These are phyloP conservation scores for Volvariella volvacea DNA, from an alignment of 1,284 basidiomycete genomes.

Conservation along the genomic window DNA sequence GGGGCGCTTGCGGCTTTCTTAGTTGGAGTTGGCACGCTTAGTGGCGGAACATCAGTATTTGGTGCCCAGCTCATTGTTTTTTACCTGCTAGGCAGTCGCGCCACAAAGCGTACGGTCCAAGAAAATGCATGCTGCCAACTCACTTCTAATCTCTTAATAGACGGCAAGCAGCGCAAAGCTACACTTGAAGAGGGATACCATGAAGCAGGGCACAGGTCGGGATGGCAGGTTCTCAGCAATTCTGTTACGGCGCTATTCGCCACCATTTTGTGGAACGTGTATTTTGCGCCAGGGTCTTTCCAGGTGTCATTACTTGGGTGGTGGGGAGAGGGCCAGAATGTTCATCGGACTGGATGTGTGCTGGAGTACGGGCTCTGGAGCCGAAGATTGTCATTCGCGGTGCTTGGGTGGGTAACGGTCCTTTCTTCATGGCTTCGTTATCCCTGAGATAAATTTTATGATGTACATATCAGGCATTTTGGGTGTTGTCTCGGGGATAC, in stretches of 20 bases:
- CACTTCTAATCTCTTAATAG: slow-evolving; percentile 22
- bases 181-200: slow-evolving; percentile 76
- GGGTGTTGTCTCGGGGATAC: slow-evolving; percentile 83
- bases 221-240: slow-evolving; percentile 79
- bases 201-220: slow-evolving; percentile 63
- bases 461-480: slow-evolving; percentile 55
- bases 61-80: slow-evolving; percentile 75
- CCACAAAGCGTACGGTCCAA: slow-evolving; percentile 63
- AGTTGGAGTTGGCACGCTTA: slow-evolving; percentile 64
- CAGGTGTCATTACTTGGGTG: slow-evolving; percentile 21
- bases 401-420: slow-evolving; percentile 56
- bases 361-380: slow-evolving; percentile 48
- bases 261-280: slow-evolving; percentile 56
- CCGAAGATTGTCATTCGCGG: slow-evolving; percentile 54
- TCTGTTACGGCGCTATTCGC: slow-evolving; percentile 67
- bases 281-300: slow-evolving; percentile 39
- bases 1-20: slow-evolving; percentile 75
- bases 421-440: not conserved
- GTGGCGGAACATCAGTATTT: slow-evolving; percentile 57
- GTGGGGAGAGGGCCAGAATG: slow-evolving; percentile 14
- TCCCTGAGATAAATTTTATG: slow-evolving; percentile 5
- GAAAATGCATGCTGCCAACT: not conserved
- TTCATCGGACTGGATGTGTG: slow-evolving; percentile 7
- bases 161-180: slow-evolving; percentile 65
- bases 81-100: slow-evolving; percentile 76